Conservation (phyloP, 2,329 filamentous ascomycete species). For the Aspergillus felis region DNA sequence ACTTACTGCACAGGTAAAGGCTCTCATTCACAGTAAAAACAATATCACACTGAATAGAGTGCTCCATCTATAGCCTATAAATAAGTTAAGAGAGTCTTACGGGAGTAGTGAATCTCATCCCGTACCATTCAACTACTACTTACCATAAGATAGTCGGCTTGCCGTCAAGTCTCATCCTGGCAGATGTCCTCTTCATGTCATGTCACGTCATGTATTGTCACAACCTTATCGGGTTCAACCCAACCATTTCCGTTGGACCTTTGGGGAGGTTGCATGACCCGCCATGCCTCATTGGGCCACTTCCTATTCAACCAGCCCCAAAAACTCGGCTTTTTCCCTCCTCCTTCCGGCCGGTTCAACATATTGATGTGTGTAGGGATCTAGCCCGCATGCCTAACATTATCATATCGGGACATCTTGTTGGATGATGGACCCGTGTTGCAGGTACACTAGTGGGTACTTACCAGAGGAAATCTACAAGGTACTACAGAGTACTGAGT, state of each 20-base stretch:
- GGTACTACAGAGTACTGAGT: not conserved
- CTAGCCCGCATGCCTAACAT: not conserved
- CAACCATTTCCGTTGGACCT: slow-evolving; percentile 31
- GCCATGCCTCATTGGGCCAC: slow-evolving; percentile 32
- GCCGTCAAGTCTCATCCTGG: not conserved
- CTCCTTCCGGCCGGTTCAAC: slow-evolving; percentile 27
- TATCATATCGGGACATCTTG: not conserved
- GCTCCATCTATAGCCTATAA: not conserved
- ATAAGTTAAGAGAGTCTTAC: not conserved
- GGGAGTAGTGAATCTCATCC: not conserved
- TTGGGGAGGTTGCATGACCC: slow-evolving; percentile 27
- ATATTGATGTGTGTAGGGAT: slow-evolving; percentile 5
- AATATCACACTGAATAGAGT: not conserved
- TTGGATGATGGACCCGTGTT: not conserved
- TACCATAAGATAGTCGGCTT: not conserved
- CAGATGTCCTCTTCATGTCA: not conserved
- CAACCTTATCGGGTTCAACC: slow-evolving; percentile 20
- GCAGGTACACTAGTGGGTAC: not conserved
- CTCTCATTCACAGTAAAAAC: not conserved
- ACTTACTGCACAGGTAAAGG: not conserved
- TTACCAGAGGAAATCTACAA: not conserved
- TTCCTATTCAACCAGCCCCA: slow-evolving; percentile 30
- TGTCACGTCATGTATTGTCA: slow-evolving; percentile 14
- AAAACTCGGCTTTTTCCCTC: slow-evolving; percentile 11
- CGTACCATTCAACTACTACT: not conserved